A percentile compares a stretch with the other conserved stretches of the same genome.
Conservation (phyloP, 2,329 filamentous ascomycete genomes). For the Scytalidium sp. region DNA sequence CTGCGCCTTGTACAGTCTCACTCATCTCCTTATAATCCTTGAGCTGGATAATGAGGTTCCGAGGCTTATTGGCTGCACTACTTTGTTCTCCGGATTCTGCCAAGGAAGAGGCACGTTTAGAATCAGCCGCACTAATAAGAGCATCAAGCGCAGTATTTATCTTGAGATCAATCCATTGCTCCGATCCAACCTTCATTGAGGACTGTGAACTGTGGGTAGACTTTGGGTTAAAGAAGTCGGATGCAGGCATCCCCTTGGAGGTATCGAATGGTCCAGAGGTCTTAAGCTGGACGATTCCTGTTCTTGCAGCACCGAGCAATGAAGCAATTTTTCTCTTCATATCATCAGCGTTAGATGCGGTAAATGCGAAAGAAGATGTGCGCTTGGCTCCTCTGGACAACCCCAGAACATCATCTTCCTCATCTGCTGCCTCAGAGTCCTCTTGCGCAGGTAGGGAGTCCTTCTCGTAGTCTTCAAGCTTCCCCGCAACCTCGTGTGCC, state of each 20-base stretch:
- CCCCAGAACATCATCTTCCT: constrained; percentile 19
- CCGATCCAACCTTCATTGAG: constrained; percentile 21
- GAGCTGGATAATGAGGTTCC: constrained; percentile 69
- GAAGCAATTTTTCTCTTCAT: background rate
- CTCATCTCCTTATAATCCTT: constrained; percentile 79
- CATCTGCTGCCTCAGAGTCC: constrained; percentile 39
- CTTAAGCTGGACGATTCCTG: background rate
- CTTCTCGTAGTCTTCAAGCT: constrained; percentile 46
- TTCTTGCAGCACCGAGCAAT: background rate
- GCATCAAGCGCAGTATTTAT: constrained; percentile 54
- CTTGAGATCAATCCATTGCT: constrained; percentile 62
- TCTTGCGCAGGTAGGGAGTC: constrained; percentile 39
- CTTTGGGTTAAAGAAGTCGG: constrained; percentile 1
- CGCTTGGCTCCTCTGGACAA: background rate
- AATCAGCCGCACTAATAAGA: constrained; percentile 47
- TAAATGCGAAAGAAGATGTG: background rate
- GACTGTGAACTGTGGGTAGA: constrained; percentile 17
- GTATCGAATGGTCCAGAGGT: background rate
- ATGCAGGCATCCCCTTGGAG: constrained; percentile 3
- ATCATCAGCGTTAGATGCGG: background rate
- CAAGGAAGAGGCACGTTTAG: constrained; percentile 17
- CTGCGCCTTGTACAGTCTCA: constrained; percentile 63
- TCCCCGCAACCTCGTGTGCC: constrained; percentile 52
- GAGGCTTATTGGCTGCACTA: constrained; percentile 4
- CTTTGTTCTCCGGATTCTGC: constrained; percentile 9